Evolutionary conservation across 345 rosid species (phyloP).

Genomic region (Durio zibethinus): DNA sequence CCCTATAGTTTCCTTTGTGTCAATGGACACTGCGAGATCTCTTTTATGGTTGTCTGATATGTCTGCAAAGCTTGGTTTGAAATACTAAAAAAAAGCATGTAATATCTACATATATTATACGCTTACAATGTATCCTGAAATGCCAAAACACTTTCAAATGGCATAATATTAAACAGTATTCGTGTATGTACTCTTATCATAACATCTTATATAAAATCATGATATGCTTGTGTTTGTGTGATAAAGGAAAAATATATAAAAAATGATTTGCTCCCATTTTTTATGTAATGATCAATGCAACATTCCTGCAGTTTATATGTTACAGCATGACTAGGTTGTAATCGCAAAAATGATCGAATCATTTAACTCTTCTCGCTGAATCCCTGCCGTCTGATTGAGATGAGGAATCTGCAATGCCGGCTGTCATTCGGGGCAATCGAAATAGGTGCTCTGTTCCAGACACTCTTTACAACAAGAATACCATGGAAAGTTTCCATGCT

Average conservation of each 20-base stretch:
- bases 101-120: background rate
- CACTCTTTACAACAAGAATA: conserved; percentile 70
- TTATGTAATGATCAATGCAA: too few relatives aligned
- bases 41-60: background rate
- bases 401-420: conserved; percentile 27
- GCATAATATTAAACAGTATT: background rate
- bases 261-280: too few relatives aligned
- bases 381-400: conserved; percentile 52
- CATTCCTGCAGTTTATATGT: too few relatives aligned
- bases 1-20: background rate
- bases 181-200: too few relatives aligned
- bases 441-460: conserved; percentile 83
- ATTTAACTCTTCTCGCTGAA: conserved; percentile 63
- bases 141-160: background rate
- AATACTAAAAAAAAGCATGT: background rate
- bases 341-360: too few relatives aligned
- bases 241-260: too few relatives aligned
- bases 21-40: background rate
- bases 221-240: background rate
- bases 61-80: background rate
- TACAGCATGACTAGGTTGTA: too few relatives aligned
- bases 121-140: background rate
- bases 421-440: conserved; percentile 50
- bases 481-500: conserved; percentile 62
- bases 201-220: background rate